Percentiles rank a stretch among this genome's conserved stretches.
Evolutionary conservation across 1,284 basidiomycete genomes (phyloP).

Genomic region (Coniophora puteana): DNA sequence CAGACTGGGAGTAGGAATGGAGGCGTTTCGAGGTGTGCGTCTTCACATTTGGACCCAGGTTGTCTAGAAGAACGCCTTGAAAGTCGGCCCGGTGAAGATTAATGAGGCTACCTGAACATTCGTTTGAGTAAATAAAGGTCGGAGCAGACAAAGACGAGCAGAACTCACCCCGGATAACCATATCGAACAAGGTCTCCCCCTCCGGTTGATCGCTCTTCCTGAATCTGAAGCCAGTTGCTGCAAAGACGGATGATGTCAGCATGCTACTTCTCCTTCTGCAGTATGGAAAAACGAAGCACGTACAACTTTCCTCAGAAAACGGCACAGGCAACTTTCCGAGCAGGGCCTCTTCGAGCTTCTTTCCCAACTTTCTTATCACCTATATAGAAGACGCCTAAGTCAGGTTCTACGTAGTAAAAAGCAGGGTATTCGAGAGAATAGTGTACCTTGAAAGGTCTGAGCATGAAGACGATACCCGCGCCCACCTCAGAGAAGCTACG

Average conservation of each 20-base stretch:
- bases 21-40: constrained; percentile 37
- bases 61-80: constrained; percentile 34
- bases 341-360: constrained; percentile 40
- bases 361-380: constrained; percentile 42
- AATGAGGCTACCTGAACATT: constrained; percentile 34
- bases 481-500: constrained; percentile 45
- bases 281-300: too few relatives aligned
- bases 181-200: constrained; percentile 42
- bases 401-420: constrained; percentile 5
- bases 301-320: too few relatives aligned
- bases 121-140: background rate
- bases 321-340: constrained; percentile 36
- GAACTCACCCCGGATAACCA: constrained; percentile 47
- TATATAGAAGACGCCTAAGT: constrained; percentile 32
- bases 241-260: too few relatives aligned
- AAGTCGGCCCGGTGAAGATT: constrained; percentile 43
- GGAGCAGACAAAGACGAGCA: constrained; percentile 1
- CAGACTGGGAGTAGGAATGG: constrained; percentile 31
- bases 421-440: too few relatives aligned
- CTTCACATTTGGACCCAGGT: constrained; percentile 28
- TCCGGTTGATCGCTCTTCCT: constrained; percentile 48
- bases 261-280: too few relatives aligned
- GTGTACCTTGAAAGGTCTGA: constrained; percentile 31
- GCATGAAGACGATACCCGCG: constrained; percentile 56
- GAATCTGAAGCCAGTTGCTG: too few relatives aligned